Percentiles rank a stretch among this genome's conserved stretches.
Evolutionary conservation across 257 asterid genomes (phyloP).

Genomic region (Capsicum baccatum): DNA sequence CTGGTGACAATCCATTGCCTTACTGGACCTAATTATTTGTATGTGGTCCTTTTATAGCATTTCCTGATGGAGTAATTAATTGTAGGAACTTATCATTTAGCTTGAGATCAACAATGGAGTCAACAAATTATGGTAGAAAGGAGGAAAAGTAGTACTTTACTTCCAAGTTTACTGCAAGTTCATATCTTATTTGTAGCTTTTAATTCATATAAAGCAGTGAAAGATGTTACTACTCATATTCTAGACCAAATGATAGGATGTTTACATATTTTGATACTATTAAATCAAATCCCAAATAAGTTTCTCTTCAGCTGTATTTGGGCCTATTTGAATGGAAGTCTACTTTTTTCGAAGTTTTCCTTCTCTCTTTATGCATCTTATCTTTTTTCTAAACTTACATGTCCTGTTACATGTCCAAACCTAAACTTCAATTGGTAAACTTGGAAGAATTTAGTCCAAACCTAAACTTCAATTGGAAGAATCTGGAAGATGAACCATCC

Average conservation of each 20-base stretch:
- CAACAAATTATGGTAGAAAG: slow-evolving; percentile 10
- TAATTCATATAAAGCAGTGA: not conserved
- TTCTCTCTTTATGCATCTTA: slow-evolving; percentile 1
- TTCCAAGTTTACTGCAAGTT: slow-evolving; percentile 7
- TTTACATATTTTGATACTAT: not conserved
- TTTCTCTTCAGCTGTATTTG: slow-evolving; percentile 7
- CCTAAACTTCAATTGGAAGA: slow-evolving; percentile 15
- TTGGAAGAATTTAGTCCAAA: slow-evolving; percentile 16
- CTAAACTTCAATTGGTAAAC: slow-evolving; percentile 2
- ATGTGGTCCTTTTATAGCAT: not conserved
- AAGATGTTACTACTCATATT: slow-evolving; percentile 1
- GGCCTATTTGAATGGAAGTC: not conserved
- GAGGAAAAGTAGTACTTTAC: not conserved
- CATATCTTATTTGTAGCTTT: not conserved
- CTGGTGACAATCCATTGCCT: slow-evolving; percentile 5
- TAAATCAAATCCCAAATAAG: slow-evolving; percentile 13
- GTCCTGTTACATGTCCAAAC: not conserved
- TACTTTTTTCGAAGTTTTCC: not conserved
- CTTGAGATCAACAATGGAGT: not conserved
- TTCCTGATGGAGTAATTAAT: not conserved
- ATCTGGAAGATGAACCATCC: slow-evolving; percentile 17
- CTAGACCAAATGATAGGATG: not conserved
- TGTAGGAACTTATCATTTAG: not conserved
- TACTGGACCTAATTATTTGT: slow-evolving; percentile 12
- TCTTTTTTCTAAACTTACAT: not conserved